Base-by-base conservation (phyloP, 2,329 filamentous ascomycete species). In the Hypoxylon sp. region DNA sequence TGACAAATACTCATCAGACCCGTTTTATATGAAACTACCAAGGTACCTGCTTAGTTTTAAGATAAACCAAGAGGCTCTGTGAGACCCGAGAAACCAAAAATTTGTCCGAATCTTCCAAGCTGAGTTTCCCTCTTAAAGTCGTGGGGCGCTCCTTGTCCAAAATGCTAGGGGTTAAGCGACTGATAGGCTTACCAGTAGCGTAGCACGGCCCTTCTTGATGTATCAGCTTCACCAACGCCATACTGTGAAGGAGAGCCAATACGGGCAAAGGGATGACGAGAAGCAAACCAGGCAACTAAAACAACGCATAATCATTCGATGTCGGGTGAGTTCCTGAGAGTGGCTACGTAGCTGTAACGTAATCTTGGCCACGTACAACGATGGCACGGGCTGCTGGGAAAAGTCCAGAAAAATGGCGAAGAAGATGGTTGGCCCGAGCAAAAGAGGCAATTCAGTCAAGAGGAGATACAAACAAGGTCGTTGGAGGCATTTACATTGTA, bases 231-330 rank as follows among this genome's bases (percentile, higher is more conserved):
- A 42, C 44, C 32, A 47, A 47, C 13, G 17, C n/a, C 39, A 31
- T 21, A 42, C 15, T 48, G 13, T n/a, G 13, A 44, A 44, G 17
- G 8, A 21, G 39, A 44, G 31, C 56, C 15, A 51, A 44, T 46
- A 44, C 6, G 10, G n/a, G 29, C 31, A 44, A 39, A 50, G 42
- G 19, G 31, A 27, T 21, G 13, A 13, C 27, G 6, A 11, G 13
- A 29, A 19, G 48, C 15, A 50, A 59, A 66, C 48, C 19, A 66
- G 66, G 57, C 66, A 62, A 62, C 54, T 24, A 47, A 17, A 58
- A 51, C 42, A 29, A 47, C 8, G 48, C 52, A 62, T 15, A 24
- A 61, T 69, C 63, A 64, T 67, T 67, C 63, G 67, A 67, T 52
- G 35, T 51, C 39, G 32, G 17, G 15, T 27, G 39, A 50, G 32